These are phyloP conservation scores for Hibiscus syriacus DNA, from an alignment of 345 rosid species.

Conservation along the genomic window DNA sequence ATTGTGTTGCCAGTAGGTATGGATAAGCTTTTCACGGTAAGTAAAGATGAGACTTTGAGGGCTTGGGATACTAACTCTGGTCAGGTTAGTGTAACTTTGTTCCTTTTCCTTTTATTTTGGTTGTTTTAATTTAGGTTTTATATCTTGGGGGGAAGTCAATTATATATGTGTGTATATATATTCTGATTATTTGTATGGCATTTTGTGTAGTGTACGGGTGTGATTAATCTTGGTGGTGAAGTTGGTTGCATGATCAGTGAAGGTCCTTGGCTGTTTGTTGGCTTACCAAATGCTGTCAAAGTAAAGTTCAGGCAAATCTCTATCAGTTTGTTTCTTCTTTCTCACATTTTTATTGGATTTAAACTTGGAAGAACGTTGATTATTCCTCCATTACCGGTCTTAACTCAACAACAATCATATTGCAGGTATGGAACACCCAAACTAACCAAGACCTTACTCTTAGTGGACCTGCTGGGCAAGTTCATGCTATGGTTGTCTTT, in stretches of 20 bases:
- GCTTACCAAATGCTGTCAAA: slow-evolving; percentile 80
- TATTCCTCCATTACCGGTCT: neutral
- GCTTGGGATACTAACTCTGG: slow-evolving; percentile 95
- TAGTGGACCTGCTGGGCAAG: slow-evolving; percentile 92
- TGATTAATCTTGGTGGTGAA: slow-evolving; percentile 67
- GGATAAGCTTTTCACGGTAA: slow-evolving; percentile 81
- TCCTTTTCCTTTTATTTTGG: too few species aligned
- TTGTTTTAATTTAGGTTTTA: neutral
- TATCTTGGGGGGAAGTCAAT: neutral
- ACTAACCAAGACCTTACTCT: slow-evolving; percentile 67
- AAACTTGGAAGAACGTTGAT: neutral
- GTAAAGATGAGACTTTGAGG: slow-evolving; percentile 78
- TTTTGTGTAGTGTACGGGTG: slow-evolving; percentile 54
- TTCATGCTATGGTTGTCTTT: slow-evolving; percentile 78
- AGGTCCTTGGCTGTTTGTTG: slow-evolving; percentile 93
- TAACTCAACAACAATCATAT: neutral
- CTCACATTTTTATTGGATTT: neutral
- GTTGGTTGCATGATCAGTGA: slow-evolving; percentile 88
- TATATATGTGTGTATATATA: too few species aligned
- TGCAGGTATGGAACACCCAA: slow-evolving; percentile 87
- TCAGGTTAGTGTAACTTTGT: slow-evolving; percentile 43
- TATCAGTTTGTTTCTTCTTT: neutral
- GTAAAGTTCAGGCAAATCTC: slow-evolving; percentile 33
- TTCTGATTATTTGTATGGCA: too few species aligned
- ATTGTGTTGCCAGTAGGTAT: slow-evolving; percentile 79